A percentile compares a stretch with the other conserved stretches of the same genome.
phyloP scores from a whole-genome alignment of 2,329 filamentous ascomycete species.

The Colletotrichum cuscutae region DNA sequence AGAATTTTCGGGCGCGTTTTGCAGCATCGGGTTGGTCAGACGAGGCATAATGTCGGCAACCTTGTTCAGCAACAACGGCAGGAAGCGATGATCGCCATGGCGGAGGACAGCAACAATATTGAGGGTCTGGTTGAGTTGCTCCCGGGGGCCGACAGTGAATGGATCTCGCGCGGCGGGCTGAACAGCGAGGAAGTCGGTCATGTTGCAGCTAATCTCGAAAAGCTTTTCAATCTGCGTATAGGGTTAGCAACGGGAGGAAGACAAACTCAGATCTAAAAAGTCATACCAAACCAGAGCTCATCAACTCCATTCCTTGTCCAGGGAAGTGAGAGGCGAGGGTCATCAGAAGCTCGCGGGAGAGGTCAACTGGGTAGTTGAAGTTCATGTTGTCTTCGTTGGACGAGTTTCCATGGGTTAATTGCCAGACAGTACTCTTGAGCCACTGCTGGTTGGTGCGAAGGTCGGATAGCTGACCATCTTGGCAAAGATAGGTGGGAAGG shows the following conservation, averaged over 20 bases:
- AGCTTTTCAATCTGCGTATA: slow-evolving; percentile 76
- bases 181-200: slow-evolving; percentile 78
- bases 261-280: neutral
- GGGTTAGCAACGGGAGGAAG: neutral
- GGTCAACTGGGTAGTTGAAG: slow-evolving; percentile 71
- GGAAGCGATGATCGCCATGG: slow-evolving; percentile 79
- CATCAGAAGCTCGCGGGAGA: slow-evolving; percentile 70
- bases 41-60: slow-evolving; percentile 76
- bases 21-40: slow-evolving; percentile 69
- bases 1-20: slow-evolving; percentile 65
- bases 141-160: slow-evolving; percentile 75
- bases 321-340: slow-evolving; percentile 78
- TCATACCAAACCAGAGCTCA: slow-evolving; percentile 78
- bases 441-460: slow-evolving; percentile 70
- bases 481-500: slow-evolving; percentile 61
- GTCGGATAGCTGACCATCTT: slow-evolving; percentile 65
- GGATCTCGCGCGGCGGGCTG: slow-evolving; percentile 69
- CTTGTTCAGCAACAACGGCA: slow-evolving; percentile 81
- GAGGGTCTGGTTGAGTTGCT: slow-evolving; percentile 77
- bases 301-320: slow-evolving; percentile 76
- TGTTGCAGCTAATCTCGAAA: slow-evolving; percentile 77
- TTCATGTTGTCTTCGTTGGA: slow-evolving; percentile 64
- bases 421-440: slow-evolving; percentile 73
- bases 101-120: slow-evolving; percentile 76
- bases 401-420: slow-evolving; percentile 65